A percentile compares a stretch with the other conserved stretches of the same genome.
Conservation (phyloP, 169 alveolate genomes). For the Cryptosporidium ubiquitum region DNA sequence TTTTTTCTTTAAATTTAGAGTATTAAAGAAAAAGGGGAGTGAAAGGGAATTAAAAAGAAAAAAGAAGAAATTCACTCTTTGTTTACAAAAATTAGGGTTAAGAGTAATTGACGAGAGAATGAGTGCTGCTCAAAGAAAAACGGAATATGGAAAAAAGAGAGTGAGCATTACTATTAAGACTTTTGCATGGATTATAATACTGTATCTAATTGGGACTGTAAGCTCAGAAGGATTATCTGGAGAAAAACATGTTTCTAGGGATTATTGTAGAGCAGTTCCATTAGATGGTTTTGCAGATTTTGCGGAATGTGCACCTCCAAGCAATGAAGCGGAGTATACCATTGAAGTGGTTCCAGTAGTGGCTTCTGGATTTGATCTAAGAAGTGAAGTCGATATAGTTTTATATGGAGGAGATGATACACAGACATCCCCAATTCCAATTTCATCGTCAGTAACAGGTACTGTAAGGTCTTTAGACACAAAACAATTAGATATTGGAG, state of each 20-base stretch:
- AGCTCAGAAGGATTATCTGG: conserved; percentile 21
- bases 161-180: conserved; percentile 8
- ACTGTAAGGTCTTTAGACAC: conserved; percentile 81
- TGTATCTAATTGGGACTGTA: background rate
- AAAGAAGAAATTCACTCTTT: conserved; percentile 28
- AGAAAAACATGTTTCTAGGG: conserved; percentile 64
- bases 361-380: conserved; percentile 81
- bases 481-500: conserved; percentile 85
- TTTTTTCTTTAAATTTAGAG: conserved; percentile 14
- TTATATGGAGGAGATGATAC: conserved; percentile 81
- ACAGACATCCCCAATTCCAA: conserved; percentile 84
- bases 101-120: background rate
- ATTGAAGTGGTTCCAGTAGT: conserved; percentile 85
- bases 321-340: conserved; percentile 85
- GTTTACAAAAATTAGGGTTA: background rate
- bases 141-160: conserved; percentile 1
- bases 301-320: conserved; percentile 88
- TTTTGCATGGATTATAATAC: conserved; percentile 19
- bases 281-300: conserved; percentile 85
- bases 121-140: background rate
- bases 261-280: conserved; percentile 89
- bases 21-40: conserved; percentile 22
- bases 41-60: background rate
- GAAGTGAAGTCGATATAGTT: conserved; percentile 80
- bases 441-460: conserved; percentile 83